These are phyloP conservation scores for Sungouiozyma ichnusensis DNA, from an alignment of 805 yeast species.

Conservation along the genomic window DNA sequence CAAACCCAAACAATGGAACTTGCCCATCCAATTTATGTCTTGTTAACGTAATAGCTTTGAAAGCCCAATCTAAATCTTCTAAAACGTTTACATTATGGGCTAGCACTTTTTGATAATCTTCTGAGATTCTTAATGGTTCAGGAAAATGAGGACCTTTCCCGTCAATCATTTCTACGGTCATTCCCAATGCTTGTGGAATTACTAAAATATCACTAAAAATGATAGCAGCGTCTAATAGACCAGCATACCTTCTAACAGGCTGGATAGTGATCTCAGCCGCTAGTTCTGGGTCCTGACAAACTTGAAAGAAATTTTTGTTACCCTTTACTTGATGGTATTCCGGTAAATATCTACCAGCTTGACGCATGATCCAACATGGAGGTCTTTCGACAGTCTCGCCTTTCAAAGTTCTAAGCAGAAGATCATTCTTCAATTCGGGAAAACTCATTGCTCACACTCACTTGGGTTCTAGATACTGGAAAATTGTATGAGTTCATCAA, in stretches of 20 bases:
- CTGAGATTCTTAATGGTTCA: conserved; percentile 68
- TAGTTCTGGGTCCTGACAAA: conserved; percentile 89
- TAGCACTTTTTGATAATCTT: conserved; percentile 48
- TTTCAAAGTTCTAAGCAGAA: conserved; percentile 81
- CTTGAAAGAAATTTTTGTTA: conserved; percentile 79
- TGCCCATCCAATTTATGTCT: conserved; percentile 76
- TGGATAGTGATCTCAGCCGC: conserved; percentile 93
- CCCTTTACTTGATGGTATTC: conserved; percentile 88
- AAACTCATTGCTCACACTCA: conserved; percentile 30
- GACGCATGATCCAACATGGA: conserved; percentile 97
- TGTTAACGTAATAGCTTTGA: conserved; percentile 86
- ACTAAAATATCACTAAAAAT: conserved; percentile 93
- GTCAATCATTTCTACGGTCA: conserved; percentile 86
- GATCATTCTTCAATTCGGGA: conserved; percentile 77
- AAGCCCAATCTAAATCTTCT: conserved; percentile 86
- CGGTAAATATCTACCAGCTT: conserved; percentile 89
- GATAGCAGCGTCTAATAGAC: conserved; percentile 91
- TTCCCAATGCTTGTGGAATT: conserved; percentile 97
- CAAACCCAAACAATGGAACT: conserved; percentile 89
- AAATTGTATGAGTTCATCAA: neutral
- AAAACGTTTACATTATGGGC: conserved; percentile 58
- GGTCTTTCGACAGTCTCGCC: conserved; percentile 92
- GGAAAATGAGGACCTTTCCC: conserved; percentile 92
- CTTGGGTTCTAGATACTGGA: too few species aligned
- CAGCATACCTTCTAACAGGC: conserved; percentile 83